A percentile compares a stretch with the other conserved stretches of the same genome.
These are phyloP conservation scores for Anthostomella pinea DNA, from an alignment of 2,329 filamentous ascomycete genomes.

Conservation along the genomic window DNA sequence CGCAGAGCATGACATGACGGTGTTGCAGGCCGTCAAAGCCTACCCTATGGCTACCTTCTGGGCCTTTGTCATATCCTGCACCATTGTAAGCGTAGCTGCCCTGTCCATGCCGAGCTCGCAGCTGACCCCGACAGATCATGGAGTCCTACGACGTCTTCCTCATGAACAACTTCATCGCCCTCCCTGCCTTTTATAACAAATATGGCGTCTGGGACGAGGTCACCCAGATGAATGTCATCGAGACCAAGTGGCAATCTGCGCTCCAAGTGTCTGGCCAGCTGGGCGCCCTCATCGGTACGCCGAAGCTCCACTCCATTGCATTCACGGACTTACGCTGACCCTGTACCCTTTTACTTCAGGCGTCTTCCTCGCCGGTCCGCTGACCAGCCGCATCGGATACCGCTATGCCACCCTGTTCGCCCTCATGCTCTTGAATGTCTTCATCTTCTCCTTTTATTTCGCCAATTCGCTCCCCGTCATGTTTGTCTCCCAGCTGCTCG, in stretches of 20 bases:
- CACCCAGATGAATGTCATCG: conserved; percentile 38
- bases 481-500: conserved; percentile 54
- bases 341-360: too few relatives aligned
- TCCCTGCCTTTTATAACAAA: conserved; percentile 40
- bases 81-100: conserved; percentile 39
- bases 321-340: too few relatives aligned
- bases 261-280: conserved; percentile 54
- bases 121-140: conserved; percentile 51
- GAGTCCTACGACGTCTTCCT: conserved; percentile 63
- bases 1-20: conserved; percentile 33
- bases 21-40: conserved; percentile 31
- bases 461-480: conserved; percentile 41
- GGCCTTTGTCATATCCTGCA: conserved; percentile 39
- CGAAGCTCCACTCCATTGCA: too few relatives aligned
- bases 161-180: conserved; percentile 57
- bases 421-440: conserved; percentile 55
- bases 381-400: conserved; percentile 58
- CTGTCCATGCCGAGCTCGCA: conserved; percentile 7
- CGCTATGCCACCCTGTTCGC: conserved; percentile 55
- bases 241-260: conserved; percentile 55
- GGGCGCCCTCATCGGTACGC: conserved; percentile 59
- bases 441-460: conserved; percentile 54
- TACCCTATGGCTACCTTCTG: conserved; percentile 38
- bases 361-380: conserved; percentile 57
- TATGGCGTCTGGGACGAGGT: conserved; percentile 42